Base-by-base conservation (phyloP, 305 asterid genomes). In the Ilex paraguariensis region DNA sequence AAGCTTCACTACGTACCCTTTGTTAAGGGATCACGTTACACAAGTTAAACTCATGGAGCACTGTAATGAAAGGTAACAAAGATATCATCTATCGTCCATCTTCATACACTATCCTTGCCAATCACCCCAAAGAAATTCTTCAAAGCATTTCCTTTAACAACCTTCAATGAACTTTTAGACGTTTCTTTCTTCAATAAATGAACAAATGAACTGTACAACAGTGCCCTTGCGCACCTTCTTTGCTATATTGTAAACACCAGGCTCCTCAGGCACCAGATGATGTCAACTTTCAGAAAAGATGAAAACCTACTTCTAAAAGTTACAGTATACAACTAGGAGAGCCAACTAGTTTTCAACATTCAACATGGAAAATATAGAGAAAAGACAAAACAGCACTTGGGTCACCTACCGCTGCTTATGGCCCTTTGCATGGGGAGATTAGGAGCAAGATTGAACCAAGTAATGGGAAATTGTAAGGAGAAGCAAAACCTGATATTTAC, bases 401-500 rank as follows among this genome's bases (percentile, higher is more conserved):
- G 63, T 67, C 75, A 61, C 83, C 68, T 62, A 57, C 53, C 69
- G 30, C 63, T 53, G 57, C 64, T 66, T 70, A 64, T 57, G 72
- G 67, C 39, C 50, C 31, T 61, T 64, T 56, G 45, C 50, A 61
- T 66, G 53, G 56, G 42, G 62, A 61, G 59, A 68, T 62, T 62
- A 40, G 9, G 42, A 67, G 74, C 67, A 62, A 72, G 63, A 64
- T 21, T 49, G 61, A 39, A 64, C 65, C 67, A 11, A 46, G 13
- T 36, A 36, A 36, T 36, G 13, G 52, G 10, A 10, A 10, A 3
- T 46, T 10, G 13, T 68, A 36, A 36, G 54, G 74, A 61, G 70
- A 76, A 64, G 77, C 73, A 73, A 62, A 73, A 71, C 60, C 76
- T 71, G 61, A 59, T 80, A 81, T 77, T 31, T 77, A 84, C 80